Evolutionary conservation across 441 rosid genomes (phyloP).

Genomic region (Syzygium malaccense): DNA sequence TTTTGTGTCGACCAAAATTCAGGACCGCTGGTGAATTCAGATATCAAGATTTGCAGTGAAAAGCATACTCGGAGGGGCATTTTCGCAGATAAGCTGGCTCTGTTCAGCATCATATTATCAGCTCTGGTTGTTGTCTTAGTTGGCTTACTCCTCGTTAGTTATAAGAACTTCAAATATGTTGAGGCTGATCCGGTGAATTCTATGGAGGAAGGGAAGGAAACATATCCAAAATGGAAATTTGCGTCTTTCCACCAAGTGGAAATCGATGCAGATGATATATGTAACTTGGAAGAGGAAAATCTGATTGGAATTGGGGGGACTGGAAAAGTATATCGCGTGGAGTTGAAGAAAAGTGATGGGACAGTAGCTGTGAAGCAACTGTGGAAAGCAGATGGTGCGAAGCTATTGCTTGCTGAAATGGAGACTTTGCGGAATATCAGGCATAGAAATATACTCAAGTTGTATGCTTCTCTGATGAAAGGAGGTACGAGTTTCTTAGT

Average conservation of each 20-base stretch:
- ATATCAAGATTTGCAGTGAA: slow-evolving; percentile 29
- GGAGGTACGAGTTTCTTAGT: slow-evolving; percentile 65
- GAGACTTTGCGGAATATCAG: slow-evolving; percentile 73
- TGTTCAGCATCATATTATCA: slow-evolving; percentile 38
- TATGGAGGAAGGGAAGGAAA: slow-evolving; percentile 22
- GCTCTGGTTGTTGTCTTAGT: slow-evolving; percentile 28
- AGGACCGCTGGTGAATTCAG: slow-evolving; percentile 8
- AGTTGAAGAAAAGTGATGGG: slow-evolving; percentile 50
- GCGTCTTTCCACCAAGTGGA: slow-evolving; percentile 63
- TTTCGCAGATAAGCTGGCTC: slow-evolving; percentile 20
- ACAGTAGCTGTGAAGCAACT: slow-evolving; percentile 78
- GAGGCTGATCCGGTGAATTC: slow-evolving; percentile 19
- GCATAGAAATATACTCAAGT: slow-evolving; percentile 74
- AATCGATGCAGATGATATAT: slow-evolving; percentile 67
- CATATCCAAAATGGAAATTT: slow-evolving; percentile 43
- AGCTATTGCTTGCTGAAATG: slow-evolving; percentile 59
- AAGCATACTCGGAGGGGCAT: slow-evolving; percentile 15
- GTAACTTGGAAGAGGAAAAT: slow-evolving; percentile 47
- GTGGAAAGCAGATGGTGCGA: slow-evolving; percentile 43
- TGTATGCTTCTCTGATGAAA: slow-evolving; percentile 57
- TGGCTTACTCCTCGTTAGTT: slow-evolving; percentile 40
- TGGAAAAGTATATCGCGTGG: slow-evolving; percentile 75
- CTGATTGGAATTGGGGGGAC: slow-evolving; percentile 80
- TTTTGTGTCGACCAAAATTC: slow-evolving; percentile 46
- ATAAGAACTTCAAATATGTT: slow-evolving; percentile 31